phyloP scores from a whole-genome alignment of 768 basidiomycete genomes.

The Termitomyces bulborhizus region DNA sequence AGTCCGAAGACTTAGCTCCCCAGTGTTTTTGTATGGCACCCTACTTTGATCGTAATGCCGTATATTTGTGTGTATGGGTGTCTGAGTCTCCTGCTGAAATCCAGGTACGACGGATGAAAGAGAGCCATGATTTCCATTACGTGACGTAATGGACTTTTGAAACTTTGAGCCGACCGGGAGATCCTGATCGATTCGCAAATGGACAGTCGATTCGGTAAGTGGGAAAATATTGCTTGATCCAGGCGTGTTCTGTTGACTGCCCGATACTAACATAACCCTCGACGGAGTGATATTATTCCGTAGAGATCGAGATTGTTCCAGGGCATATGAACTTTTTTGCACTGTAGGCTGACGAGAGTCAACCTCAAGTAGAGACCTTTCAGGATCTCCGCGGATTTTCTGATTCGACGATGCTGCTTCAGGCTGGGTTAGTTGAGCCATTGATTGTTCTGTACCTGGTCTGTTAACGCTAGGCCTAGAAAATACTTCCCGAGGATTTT shows the following conservation, averaged over 20 bases:
- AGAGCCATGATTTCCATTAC: neutral
- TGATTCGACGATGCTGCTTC: neutral
- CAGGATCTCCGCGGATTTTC: neutral
- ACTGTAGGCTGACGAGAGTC: neutral
- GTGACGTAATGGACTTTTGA: neutral
- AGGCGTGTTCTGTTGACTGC: neutral
- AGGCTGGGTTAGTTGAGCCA: neutral
- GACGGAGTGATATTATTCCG: neutral
- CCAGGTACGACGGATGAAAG: neutral
- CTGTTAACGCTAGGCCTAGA: neutral
- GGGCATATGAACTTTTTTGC: neutral
- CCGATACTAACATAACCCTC: neutral
- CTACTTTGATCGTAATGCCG: neutral
- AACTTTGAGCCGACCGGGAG: neutral
- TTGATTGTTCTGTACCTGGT: neutral
- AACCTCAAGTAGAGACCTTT: neutral
- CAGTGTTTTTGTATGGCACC: neutral
- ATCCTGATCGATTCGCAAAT: neutral
- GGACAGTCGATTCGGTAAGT: neutral
- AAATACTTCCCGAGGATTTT: neutral
- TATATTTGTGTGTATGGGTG: neutral
- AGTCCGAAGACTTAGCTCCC: neutral
- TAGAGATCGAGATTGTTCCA: neutral
- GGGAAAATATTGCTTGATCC: neutral
- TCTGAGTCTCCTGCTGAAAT: neutral